phyloP scores from a whole-genome alignment of 257 asterid genomes.

The Solanum sejunctum region DNA sequence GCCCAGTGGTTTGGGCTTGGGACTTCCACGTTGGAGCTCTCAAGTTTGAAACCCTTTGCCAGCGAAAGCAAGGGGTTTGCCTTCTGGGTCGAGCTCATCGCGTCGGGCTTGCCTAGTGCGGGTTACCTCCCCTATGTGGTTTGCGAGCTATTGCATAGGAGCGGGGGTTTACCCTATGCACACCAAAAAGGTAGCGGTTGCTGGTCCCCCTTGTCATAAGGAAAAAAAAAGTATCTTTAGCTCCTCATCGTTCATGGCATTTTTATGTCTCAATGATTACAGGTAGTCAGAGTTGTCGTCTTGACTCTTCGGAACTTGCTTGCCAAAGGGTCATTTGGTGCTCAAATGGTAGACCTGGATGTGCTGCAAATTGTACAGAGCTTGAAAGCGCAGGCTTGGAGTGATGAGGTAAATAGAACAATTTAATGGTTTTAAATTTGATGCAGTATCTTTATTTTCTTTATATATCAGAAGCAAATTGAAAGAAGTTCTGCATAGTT shows the following conservation, averaged over 20 bases:
- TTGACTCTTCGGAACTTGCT: constrained; percentile 83
- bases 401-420: constrained; percentile 58
- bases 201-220: no score
- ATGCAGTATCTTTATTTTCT: not conserved
- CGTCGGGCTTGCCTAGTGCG: no score
- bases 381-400: constrained; percentile 92
- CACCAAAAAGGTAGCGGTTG: no score
- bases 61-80: no score
- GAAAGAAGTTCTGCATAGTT: not conserved
- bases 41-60: no score
- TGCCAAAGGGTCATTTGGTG: constrained; percentile 63
- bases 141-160: no score
- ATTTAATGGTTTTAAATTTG: not conserved
- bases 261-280: constrained; percentile 2
- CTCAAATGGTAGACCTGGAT: constrained; percentile 78
- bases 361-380: constrained; percentile 75
- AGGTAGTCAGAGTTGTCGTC: constrained; percentile 89
- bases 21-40: no score
- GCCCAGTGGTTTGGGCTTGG: no score
- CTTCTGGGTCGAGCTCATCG: no score
- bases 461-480: not conserved
- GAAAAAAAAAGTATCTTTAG: not conserved
- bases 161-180: no score
- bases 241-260: not conserved
- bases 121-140: no score